These are phyloP conservation scores for Boletellus ananas DNA, from an alignment of 768 basidiomycete species.

Conservation along the genomic window DNA sequence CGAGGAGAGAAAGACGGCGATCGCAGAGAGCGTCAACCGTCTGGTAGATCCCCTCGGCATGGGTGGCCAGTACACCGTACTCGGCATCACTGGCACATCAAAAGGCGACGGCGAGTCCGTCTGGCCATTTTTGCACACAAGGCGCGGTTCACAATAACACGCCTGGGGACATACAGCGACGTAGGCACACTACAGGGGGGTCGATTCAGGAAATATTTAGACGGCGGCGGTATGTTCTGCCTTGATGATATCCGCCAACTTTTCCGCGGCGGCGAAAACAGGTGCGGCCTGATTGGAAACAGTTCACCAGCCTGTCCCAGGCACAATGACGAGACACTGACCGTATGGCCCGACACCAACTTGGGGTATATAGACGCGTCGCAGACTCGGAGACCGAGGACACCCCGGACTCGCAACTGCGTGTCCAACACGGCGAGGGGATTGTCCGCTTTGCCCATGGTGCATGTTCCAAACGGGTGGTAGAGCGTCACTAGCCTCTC, in stretches of 20 bases:
- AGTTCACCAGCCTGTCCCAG: not conserved
- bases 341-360: slow-evolving; percentile 44
- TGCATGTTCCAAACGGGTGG: slow-evolving; percentile 40
- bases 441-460: slow-evolving; percentile 38
- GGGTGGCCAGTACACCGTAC: slow-evolving; percentile 83
- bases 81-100: slow-evolving; percentile 46
- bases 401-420: slow-evolving; percentile 41
- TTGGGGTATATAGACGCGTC: slow-evolving; percentile 46
- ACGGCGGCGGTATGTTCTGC: slow-evolving; percentile 13
- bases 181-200: no score
- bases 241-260: slow-evolving; percentile 33
- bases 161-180: not conserved
- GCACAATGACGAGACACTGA: slow-evolving; percentile 17
- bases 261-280: slow-evolving; percentile 33
- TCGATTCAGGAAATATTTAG: not conserved
- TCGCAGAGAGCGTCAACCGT: slow-evolving; percentile 58
- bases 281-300: slow-evolving; percentile 21
- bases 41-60: slow-evolving; percentile 80
- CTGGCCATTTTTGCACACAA: slow-evolving; percentile 31
- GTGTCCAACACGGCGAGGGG: slow-evolving; percentile 42
- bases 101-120: slow-evolving; percentile 12
- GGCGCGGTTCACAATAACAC: not conserved
- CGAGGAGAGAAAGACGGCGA: slow-evolving; percentile 48
- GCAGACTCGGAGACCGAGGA: slow-evolving; percentile 39
- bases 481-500: slow-evolving; percentile 39